Percentiles rank a stretch among this genome's conserved stretches.
phyloP scores from a whole-genome alignment of 2,329 filamentous ascomycete species.

The Stachybotrys elegans region DNA sequence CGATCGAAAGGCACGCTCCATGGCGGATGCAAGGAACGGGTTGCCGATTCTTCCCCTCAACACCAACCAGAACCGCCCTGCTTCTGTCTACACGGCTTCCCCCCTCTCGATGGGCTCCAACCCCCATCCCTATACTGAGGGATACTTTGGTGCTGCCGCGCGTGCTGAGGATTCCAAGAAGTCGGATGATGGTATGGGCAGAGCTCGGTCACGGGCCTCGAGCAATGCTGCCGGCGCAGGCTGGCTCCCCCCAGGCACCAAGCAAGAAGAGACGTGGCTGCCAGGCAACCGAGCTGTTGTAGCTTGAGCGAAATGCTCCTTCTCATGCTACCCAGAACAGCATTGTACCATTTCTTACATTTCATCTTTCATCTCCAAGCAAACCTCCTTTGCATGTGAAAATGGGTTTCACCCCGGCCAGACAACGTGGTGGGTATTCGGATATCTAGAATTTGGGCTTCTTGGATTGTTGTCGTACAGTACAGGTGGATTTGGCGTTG shows the following conservation, averaged over 20 bases:
- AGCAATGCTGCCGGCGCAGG: constrained; percentile 31
- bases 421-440: too few relatives aligned
- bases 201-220: constrained; percentile 35
- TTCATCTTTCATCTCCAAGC: too few relatives aligned
- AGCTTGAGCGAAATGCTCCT: too few relatives aligned
- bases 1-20: constrained; percentile 71
- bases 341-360: too few relatives aligned
- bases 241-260: constrained; percentile 78
- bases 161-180: constrained; percentile 48
- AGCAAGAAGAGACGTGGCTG: constrained; percentile 79
- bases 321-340: too few relatives aligned
- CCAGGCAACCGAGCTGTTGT: constrained; percentile 24
- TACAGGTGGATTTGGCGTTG: too few relatives aligned
- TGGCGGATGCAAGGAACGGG: constrained; percentile 33
- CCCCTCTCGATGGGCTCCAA: constrained; percentile 19
- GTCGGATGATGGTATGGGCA: constrained; percentile 43
- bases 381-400: too few relatives aligned
- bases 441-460: too few relatives aligned
- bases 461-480: too few relatives aligned
- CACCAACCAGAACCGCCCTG: constrained; percentile 27
- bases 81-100: constrained; percentile 14
- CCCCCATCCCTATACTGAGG: constrained; percentile 39
- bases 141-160: constrained; percentile 32
- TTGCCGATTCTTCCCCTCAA: constrained; percentile 62
- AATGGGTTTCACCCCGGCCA: too few relatives aligned